Evolutionary conservation across 345 rosid species (phyloP).

Genomic region (Brassica rapa): DNA sequence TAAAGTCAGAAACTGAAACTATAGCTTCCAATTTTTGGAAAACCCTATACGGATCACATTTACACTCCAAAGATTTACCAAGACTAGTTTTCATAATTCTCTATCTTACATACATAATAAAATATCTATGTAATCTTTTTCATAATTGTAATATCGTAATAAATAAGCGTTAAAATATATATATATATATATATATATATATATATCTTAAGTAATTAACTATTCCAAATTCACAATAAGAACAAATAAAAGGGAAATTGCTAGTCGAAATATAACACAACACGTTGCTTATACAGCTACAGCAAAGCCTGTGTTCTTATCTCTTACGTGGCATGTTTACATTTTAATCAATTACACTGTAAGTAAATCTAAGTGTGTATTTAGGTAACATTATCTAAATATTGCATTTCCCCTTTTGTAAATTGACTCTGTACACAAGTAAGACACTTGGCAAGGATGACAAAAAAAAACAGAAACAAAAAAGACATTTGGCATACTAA

Average conservation of each 20-base stretch:
- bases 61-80: background rate
- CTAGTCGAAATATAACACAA: background rate
- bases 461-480: too few species aligned
- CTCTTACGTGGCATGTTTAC: background rate
- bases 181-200: too few species aligned
- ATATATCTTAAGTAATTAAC: background rate
- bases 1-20: background rate
- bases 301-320: constrained; percentile 21
- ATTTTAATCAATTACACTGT: background rate
- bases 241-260: constrained; percentile 2
- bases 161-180: too few species aligned
- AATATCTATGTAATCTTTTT: background rate
- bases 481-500: constrained; percentile 16
- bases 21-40: background rate
- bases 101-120: background rate
- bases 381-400: background rate
- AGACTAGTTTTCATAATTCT: background rate
- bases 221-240: background rate
- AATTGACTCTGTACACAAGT: background rate
- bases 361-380: background rate
- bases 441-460: too few species aligned
- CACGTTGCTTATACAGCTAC: constrained; percentile 11
- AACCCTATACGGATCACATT: background rate
- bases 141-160: too few species aligned
- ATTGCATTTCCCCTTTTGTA: background rate